Conservation (phyloP, 169 alveolate genomes). For the Cryptosporidium canis region DNA sequence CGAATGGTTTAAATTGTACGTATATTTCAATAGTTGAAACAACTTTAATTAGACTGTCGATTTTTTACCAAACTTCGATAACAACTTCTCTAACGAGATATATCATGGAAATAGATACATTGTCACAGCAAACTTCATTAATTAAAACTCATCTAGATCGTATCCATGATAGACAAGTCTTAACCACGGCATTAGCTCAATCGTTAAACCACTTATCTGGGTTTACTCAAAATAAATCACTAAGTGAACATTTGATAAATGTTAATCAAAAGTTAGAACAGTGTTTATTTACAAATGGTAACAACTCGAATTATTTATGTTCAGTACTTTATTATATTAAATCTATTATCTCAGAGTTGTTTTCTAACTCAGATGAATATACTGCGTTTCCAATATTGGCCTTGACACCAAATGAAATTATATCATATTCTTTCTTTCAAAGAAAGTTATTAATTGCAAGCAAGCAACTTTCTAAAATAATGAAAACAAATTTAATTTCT, state of each 20-base stretch:
- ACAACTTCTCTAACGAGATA: conserved; percentile 29
- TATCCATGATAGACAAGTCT: conserved; percentile 8
- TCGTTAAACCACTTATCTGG: conserved; percentile 15
- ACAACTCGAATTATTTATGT: background rate
- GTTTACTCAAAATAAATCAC: background rate
- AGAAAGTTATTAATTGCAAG: background rate
- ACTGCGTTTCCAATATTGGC: conserved; percentile 16
- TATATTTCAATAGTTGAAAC: background rate
- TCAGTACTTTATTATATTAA: conserved; percentile 39
- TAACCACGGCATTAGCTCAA: conserved; percentile 38
- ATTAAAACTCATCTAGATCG: conserved; percentile 30
- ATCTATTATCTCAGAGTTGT: background rate
- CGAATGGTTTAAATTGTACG: background rate
- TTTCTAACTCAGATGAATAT: background rate
- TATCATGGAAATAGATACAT: conserved; percentile 46
- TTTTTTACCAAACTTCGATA: conserved; percentile 15
- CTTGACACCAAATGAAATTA: conserved; percentile 47
- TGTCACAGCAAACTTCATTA: conserved; percentile 11
- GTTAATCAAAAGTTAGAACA: conserved; percentile 25
- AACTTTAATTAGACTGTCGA: background rate
- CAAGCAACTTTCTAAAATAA: background rate
- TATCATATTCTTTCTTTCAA: conserved; percentile 32
- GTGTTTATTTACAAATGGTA: background rate
- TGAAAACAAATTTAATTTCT: conserved; percentile 9
- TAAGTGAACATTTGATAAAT: background rate